These are phyloP conservation scores for Komagataella kurtzmanii DNA, from an alignment of 805 yeast species.

Conservation along the genomic window DNA sequence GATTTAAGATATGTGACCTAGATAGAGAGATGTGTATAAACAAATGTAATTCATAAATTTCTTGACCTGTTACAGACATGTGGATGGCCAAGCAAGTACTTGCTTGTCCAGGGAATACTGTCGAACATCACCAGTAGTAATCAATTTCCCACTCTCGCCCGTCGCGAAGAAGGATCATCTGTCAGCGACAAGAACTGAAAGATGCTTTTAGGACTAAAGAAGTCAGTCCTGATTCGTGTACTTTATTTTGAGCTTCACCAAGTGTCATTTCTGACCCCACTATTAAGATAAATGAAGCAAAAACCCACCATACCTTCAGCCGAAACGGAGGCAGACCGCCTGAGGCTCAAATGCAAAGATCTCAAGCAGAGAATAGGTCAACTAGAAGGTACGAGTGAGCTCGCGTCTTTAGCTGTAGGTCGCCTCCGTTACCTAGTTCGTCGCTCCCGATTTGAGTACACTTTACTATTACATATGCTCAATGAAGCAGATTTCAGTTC, in stretches of 20 bases:
- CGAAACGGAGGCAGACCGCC: slow-evolving; percentile 18
- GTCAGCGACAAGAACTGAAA: no score
- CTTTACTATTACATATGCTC: slow-evolving; percentile 65
- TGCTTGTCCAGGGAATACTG: no score
- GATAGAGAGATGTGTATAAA: no score
- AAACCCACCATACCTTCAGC: neutral
- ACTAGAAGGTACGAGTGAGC: slow-evolving; percentile 67
- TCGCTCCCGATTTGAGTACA: slow-evolving; percentile 71
- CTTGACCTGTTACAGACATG: no score
- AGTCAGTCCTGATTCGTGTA: neutral
- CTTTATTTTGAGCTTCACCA: neutral
- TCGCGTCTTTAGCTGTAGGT: slow-evolving; percentile 60
- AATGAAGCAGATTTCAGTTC: slow-evolving; percentile 34
- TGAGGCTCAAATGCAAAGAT: slow-evolving; percentile 57
- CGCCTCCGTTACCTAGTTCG: slow-evolving; percentile 67
- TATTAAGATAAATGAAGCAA: neutral
- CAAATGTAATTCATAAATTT: no score
- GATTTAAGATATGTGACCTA: no score
- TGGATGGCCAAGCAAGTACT: no score
- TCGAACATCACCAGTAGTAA: no score
- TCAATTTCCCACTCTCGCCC: no score
- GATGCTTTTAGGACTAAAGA: no score
- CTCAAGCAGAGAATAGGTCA: slow-evolving; percentile 56
- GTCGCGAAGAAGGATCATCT: no score
- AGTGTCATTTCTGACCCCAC: neutral